Evolutionary conservation across 345 rosid genomes (phyloP).

Genomic region (Nasturtium officinale): DNA sequence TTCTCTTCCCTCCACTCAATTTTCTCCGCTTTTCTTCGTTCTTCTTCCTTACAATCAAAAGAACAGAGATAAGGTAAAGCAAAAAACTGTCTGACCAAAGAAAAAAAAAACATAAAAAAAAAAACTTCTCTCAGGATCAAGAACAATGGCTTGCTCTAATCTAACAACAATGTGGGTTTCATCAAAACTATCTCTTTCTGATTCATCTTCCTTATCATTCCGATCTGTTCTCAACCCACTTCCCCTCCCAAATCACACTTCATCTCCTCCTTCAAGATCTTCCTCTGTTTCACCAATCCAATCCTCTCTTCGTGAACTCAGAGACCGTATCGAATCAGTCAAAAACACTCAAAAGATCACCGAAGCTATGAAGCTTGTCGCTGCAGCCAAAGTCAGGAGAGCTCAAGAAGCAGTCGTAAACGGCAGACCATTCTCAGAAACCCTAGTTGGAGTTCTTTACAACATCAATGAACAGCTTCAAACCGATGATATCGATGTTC

Average conservation of each 20-base stretch:
- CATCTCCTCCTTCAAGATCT: slow-evolving; percentile 52
- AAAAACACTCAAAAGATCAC: slow-evolving; percentile 97
- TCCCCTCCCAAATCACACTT: slow-evolving; percentile 52
- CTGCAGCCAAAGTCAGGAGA: slow-evolving; percentile 95
- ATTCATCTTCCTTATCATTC: slow-evolving; percentile 72
- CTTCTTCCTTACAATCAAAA: slow-evolving; percentile 30
- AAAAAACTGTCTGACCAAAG: background rate
- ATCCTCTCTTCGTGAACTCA: slow-evolving; percentile 79
- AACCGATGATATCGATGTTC: slow-evolving; percentile 77
- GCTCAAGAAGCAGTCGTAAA: slow-evolving; percentile 97
- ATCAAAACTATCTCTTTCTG: slow-evolving; percentile 78
- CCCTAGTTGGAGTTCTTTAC: slow-evolving; percentile 90
- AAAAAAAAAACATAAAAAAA: background rate
- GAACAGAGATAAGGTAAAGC: slow-evolving; percentile 1
- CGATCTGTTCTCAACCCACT: slow-evolving; percentile 65
- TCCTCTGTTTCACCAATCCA: slow-evolving; percentile 61
- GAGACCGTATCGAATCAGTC: slow-evolving; percentile 75
- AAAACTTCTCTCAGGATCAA: slow-evolving; percentile 18
- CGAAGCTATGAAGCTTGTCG: slow-evolving; percentile 96
- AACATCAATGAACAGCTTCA: slow-evolving; percentile 95
- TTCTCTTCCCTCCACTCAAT: slow-evolving; percentile 48
- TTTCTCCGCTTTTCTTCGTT: slow-evolving; percentile 7
- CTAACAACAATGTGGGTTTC: slow-evolving; percentile 81
- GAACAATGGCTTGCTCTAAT: slow-evolving; percentile 76
- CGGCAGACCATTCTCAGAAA: slow-evolving; percentile 86